phyloP scores from a whole-genome alignment of 2,329 filamentous ascomycete genomes.

The Colletotrichum paranaense region DNA sequence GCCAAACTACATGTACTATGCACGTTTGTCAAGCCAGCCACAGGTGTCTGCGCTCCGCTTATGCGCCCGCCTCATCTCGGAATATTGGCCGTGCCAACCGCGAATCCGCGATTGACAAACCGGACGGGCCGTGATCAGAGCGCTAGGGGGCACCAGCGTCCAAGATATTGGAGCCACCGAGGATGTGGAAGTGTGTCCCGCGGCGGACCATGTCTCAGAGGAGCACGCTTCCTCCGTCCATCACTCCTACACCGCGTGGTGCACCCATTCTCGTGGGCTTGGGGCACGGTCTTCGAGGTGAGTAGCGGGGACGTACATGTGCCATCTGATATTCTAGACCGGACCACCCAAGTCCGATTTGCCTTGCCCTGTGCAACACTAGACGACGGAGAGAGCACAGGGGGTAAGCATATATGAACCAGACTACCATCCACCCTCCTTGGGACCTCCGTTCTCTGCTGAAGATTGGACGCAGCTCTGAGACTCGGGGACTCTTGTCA shows the following conservation, averaged over 20 bases:
- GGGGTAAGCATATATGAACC: neutral
- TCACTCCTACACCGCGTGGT: conserved; percentile 6
- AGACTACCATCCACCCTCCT: conserved; percentile 15
- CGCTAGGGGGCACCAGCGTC: neutral
- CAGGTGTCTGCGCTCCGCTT: neutral
- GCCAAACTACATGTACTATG: neutral
- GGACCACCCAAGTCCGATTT: neutral
- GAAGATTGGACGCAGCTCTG: conserved; percentile 11
- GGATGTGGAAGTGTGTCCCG: neutral
- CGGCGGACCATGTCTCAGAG: neutral
- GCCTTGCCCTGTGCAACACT: neutral
- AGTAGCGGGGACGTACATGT: neutral
- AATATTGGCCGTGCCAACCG: neutral
- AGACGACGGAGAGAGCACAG: neutral
- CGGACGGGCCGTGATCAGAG: neutral
- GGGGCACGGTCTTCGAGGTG: neutral
- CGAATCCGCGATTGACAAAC: neutral
- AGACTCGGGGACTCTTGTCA: conserved; percentile 1
- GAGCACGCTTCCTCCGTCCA: neutral
- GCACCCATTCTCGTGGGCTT: conserved; percentile 16
- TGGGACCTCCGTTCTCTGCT: neutral
- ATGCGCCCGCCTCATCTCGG: neutral
- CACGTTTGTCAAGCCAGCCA: neutral
- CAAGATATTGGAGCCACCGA: neutral
- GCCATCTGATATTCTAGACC: conserved; percentile 7